These are phyloP conservation scores for Dalechampia spathulata DNA, from an alignment of 441 rosid species.

Conservation along the genomic window DNA sequence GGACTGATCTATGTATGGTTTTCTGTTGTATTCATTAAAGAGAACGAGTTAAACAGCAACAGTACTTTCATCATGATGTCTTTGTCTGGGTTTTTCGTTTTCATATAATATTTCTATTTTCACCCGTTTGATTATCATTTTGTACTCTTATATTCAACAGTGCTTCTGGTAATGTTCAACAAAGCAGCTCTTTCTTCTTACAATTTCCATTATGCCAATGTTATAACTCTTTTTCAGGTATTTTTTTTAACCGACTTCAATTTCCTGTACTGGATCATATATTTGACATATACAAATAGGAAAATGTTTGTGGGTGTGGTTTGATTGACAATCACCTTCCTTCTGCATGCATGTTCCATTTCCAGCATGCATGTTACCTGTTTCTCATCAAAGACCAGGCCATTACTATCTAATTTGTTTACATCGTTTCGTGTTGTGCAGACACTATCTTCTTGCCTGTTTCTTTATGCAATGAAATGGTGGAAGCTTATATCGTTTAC, in stretches of 20 bases:
- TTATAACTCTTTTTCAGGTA: slow-evolving; percentile 56
- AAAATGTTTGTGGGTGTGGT: too few species aligned
- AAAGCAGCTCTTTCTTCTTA: slow-evolving; percentile 97
- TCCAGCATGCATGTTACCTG: too few species aligned
- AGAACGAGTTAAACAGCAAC: too few species aligned
- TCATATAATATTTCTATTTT: neutral
- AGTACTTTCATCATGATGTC: too few species aligned
- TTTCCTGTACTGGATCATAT: neutral
- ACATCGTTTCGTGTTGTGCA: slow-evolving; percentile 14
- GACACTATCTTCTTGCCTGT: slow-evolving; percentile 44
- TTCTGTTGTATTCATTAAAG: too few species aligned
- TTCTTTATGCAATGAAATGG: slow-evolving; percentile 46
- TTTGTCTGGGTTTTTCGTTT: too few species aligned
- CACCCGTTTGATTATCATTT: neutral
- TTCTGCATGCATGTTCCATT: too few species aligned
- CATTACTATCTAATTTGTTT: too few species aligned
- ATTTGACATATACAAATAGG: too few species aligned
- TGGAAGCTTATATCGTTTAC: slow-evolving; percentile 48
- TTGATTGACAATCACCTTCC: too few species aligned
- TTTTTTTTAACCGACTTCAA: neutral
- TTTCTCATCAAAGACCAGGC: too few species aligned
- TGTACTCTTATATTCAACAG: slow-evolving; percentile 31
- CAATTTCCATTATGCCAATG: slow-evolving; percentile 74
- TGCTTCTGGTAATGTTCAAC: slow-evolving; percentile 79
- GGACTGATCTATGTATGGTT: too few species aligned